Evolutionary conservation across 164 flowering plant genomes (phyloP).

Genomic region (Taxillus chinensis): DNA sequence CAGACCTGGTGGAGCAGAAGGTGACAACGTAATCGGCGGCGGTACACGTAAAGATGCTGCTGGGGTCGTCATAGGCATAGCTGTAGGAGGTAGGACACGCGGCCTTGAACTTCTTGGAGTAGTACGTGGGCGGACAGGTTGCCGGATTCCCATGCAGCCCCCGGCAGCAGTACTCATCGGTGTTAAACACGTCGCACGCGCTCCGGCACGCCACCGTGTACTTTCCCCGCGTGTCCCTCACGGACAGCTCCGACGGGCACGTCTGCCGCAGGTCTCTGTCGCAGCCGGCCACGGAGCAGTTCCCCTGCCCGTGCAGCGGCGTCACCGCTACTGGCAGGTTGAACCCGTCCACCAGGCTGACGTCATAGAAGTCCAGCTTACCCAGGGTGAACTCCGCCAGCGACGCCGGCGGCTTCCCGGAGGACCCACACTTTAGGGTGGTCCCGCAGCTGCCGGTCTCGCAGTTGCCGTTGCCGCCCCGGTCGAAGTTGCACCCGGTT

Average conservation of each 20-base stretch:
- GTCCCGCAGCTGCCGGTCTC: constrained; percentile 72
- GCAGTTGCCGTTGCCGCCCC: constrained; percentile 54
- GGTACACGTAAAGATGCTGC: constrained; percentile 69
- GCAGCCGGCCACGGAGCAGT: constrained; percentile 71
- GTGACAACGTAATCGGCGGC: constrained; percentile 59
- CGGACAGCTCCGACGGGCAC: constrained; percentile 72
- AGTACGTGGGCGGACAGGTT: constrained; percentile 54
- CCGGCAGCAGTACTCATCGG: constrained; percentile 79
- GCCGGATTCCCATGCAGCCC: constrained; percentile 52
- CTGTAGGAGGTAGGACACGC: constrained; percentile 85
- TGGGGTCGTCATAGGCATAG: constrained; percentile 88
- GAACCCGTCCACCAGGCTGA: constrained; percentile 91
- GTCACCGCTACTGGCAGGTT: constrained; percentile 56
- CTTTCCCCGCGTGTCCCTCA: constrained; percentile 23
- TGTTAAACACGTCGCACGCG: constrained; percentile 80
- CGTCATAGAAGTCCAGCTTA: constrained; percentile 62
- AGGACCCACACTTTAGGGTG: constrained; percentile 47
- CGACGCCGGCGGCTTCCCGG: constrained; percentile 68
- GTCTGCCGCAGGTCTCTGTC: constrained; percentile 41
- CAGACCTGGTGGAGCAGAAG: constrained; percentile 69
- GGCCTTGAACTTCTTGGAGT: constrained; percentile 67
- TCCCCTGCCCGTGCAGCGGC: constrained; percentile 60
- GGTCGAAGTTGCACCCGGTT: constrained; percentile 80
- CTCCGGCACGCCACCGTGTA: constrained; percentile 58
- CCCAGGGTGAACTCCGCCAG: constrained; percentile 90